phyloP scores from a whole-genome alignment of 2,329 filamentous ascomycete species.

The Canariomyces notabilis region DNA sequence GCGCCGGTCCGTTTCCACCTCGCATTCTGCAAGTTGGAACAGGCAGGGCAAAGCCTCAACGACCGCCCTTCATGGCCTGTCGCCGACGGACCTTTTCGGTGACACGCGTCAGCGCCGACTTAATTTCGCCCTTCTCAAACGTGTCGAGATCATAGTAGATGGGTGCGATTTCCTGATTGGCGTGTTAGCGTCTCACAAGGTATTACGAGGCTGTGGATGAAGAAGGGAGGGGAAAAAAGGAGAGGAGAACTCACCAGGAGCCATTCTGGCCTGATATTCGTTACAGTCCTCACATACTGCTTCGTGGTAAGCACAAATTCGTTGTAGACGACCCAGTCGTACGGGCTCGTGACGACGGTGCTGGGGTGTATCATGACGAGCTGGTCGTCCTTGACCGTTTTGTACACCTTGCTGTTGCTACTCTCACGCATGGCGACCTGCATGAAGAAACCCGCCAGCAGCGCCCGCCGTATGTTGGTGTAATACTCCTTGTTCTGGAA shows the following conservation, averaged over 20 bases:
- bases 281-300: conserved; percentile 95
- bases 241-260: conserved; percentile 59
- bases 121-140: conserved; percentile 84
- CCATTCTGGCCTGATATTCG: conserved; percentile 90
- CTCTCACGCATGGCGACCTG: conserved; percentile 93
- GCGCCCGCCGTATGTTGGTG: conserved; percentile 87
- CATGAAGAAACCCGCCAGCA: conserved; percentile 98
- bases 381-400: conserved; percentile 95
- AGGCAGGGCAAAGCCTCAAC: conserved; percentile 13
- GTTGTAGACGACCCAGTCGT: conserved; percentile 97
- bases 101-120: conserved; percentile 56
- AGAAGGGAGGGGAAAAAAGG: no score
- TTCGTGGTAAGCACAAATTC: conserved; percentile 97
- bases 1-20: not conserved
- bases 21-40: not conserved
- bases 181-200: conserved; percentile 28
- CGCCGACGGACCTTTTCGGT: conserved; percentile 57
- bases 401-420: conserved; percentile 76
- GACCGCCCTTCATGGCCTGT: conserved; percentile 49
- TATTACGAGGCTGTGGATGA: not conserved
- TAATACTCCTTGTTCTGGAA: conserved; percentile 98
- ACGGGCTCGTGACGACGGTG: conserved; percentile 80
- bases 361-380: conserved; percentile 89
- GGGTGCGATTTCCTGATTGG: conserved; percentile 76
- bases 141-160: conserved; percentile 81